Conservation (phyloP, 2,329 filamentous ascomycete species). For the Ophiostoma australiae region DNA sequence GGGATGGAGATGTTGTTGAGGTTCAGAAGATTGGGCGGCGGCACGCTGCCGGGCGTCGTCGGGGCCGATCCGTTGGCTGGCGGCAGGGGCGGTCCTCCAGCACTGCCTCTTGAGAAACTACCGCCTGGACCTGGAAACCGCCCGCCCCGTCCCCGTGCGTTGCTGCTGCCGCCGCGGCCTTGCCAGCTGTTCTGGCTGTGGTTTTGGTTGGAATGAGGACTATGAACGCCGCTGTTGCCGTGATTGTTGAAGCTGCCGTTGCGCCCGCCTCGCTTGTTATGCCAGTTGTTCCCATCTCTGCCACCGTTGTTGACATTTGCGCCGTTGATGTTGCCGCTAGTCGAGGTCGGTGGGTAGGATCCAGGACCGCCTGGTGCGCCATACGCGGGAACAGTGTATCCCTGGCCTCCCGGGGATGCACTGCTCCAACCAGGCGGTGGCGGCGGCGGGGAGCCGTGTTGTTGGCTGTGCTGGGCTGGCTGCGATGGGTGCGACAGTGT, state of each 20-base stretch:
- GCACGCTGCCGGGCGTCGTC: background rate
- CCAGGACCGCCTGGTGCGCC: background rate
- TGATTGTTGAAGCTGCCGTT: background rate
- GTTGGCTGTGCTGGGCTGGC: slow-evolving; percentile 5
- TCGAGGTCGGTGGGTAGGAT: background rate
- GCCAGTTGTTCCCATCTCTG: background rate
- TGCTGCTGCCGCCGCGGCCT: slow-evolving; percentile 15
- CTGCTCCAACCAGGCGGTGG: slow-evolving; percentile 5
- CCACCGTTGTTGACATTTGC: slow-evolving; percentile 13
- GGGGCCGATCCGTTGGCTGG: slow-evolving; percentile 1
- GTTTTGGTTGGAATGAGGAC: background rate
- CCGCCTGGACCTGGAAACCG: slow-evolving; percentile 5
- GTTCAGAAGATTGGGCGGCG: background rate
- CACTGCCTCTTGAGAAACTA: background rate
- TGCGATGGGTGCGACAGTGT: slow-evolving; percentile 26
- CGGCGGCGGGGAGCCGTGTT: slow-evolving; percentile 1
- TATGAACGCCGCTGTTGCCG: background rate
- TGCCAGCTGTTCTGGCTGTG: background rate
- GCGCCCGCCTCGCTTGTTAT: slow-evolving; percentile 14
- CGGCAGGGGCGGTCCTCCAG: background rate
- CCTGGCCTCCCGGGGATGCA: background rate
- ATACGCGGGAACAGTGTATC: background rate
- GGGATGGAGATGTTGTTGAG: background rate
- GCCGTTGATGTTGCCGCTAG: background rate
- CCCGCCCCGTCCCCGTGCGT: slow-evolving; percentile 19